Evolutionary conservation across 2,329 filamentous ascomycete species (phyloP).

Genomic region (Atkinsonella hypoxylon): DNA sequence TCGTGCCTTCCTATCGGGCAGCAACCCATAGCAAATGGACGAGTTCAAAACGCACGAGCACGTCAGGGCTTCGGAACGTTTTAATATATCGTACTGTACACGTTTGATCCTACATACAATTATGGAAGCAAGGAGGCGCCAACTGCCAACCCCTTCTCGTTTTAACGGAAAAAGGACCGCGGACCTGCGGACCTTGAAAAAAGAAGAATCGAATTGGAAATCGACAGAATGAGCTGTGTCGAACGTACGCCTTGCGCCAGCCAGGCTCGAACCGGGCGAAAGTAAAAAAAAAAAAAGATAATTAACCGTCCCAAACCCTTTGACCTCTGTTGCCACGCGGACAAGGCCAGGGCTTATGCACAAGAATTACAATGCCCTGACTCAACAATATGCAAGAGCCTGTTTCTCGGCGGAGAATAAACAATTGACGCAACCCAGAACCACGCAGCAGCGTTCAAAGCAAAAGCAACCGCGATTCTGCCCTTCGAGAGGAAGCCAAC

Average conservation of each 20-base stretch:
- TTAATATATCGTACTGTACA: not conserved
- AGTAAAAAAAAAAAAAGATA: not conserved
- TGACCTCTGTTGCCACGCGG: not conserved
- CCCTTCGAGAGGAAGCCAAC: not conserved
- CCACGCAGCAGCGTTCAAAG: not conserved
- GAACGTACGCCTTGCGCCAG: constrained; percentile 1
- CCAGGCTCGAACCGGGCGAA: not conserved
- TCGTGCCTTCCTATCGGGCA: not conserved
- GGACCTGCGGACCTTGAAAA: not conserved
- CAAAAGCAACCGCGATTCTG: not conserved
- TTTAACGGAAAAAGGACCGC: not conserved
- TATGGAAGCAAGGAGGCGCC: not conserved
- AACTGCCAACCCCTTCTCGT: not conserved
- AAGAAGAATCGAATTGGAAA: not conserved
- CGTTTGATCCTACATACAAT: constrained; percentile 2
- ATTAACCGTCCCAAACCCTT: not conserved
- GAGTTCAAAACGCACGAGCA: not conserved
- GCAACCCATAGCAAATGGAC: not conserved
- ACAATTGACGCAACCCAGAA: not conserved
- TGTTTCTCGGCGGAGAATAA: not conserved
- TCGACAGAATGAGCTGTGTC: not conserved
- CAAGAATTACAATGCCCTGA: not conserved
- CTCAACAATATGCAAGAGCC: constrained; percentile 2
- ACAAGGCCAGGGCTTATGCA: not conserved
- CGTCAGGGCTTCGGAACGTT: not conserved